phyloP scores from a whole-genome alignment of 805 yeast genomes.

The Candida insectorum region DNA sequence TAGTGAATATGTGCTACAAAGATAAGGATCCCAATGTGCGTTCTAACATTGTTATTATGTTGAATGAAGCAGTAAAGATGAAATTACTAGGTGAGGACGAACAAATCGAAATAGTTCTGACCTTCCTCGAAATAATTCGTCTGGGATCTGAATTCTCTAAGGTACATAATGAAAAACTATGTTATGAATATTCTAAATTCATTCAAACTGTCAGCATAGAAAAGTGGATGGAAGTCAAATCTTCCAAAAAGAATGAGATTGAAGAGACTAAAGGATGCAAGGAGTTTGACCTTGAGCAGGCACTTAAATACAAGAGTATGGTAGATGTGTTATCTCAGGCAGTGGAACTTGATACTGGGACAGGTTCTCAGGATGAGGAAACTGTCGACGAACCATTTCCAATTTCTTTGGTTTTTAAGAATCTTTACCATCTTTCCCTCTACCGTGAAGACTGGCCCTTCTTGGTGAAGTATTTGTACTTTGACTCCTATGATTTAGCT shows the following conservation, averaged over 20 bases:
- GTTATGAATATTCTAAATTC: constrained; percentile 53
- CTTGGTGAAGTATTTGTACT: constrained; percentile 37
- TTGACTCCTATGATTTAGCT: constrained; percentile 43
- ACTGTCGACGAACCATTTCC: neutral
- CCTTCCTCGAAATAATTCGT: constrained; percentile 3
- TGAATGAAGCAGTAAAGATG: constrained; percentile 52
- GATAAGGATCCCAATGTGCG: constrained; percentile 52
- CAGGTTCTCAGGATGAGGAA: neutral
- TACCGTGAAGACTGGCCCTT: constrained; percentile 34
- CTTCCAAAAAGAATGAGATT: neutral
- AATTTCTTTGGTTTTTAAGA: constrained; percentile 19
- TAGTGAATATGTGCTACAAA: constrained; percentile 52
- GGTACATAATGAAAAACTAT: constrained; percentile 22
- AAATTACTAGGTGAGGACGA: constrained; percentile 68
- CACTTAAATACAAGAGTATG: neutral
- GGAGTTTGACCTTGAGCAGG: neutral
- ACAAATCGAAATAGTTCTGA: constrained; percentile 22
- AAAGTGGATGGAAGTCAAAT: neutral
- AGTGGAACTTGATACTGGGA: neutral
- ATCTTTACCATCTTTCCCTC: constrained; percentile 28
- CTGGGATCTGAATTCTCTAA: constrained; percentile 13
- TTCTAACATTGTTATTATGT: constrained; percentile 44
- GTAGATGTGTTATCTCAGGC: constrained; percentile 2
- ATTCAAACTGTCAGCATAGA: constrained; percentile 34
- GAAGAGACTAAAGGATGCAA: neutral